Base-by-base conservation (phyloP, 805 yeast species). In the Candida ovalis region DNA sequence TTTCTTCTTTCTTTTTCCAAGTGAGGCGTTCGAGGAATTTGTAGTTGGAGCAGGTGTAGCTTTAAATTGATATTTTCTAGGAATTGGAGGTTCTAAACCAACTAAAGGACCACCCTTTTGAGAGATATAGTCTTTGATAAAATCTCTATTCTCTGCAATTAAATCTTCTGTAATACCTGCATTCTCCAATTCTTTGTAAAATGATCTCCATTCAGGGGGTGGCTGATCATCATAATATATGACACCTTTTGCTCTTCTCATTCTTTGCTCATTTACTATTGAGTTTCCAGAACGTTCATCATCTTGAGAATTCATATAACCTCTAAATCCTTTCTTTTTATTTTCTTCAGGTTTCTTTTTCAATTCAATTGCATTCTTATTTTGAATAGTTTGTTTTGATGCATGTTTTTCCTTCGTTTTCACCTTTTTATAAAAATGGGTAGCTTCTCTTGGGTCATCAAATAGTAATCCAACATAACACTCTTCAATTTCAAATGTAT, bases 401-500 rank as follows among this genome's bases (percentile, higher is more conserved):
- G 86, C 98, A 66, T 90, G 82, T 64, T 89, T 92, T 47, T 82
- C 85, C 52, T 92, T 78, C 42, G 77, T 72, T 13, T 80, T 73
- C 3, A 94, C 90, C 51, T 89, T 76, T 64, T 91, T 92, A 64
- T 71, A 75, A 71, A 94, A 90, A 59, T 86, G 92, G 3, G 87
- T 71, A 0, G 98, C 98, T 57, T 94, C 99, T 45, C 72, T 74
- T 47, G 86, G 81, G 68, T 92, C 97, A 56, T 90, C 96, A 65
- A 94, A 94, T 44, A 94, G 68, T 21, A 94, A 72, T 0, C 98
- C 99, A 10, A 82, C 90, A 45, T 75, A 76, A 63, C 96, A 91
- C 21, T 88, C 95, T 58, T 94, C 98, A 41, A 89, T 73, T 70
- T 94, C 99, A 69, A 94, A 94, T 6, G 95, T 76, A 65, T 94